Evolutionary conservation across 1,284 basidiomycete genomes (phyloP), one percentile per base, ranked within the genome.

Genomic region (Salmacisia buchloeana): DNA sequence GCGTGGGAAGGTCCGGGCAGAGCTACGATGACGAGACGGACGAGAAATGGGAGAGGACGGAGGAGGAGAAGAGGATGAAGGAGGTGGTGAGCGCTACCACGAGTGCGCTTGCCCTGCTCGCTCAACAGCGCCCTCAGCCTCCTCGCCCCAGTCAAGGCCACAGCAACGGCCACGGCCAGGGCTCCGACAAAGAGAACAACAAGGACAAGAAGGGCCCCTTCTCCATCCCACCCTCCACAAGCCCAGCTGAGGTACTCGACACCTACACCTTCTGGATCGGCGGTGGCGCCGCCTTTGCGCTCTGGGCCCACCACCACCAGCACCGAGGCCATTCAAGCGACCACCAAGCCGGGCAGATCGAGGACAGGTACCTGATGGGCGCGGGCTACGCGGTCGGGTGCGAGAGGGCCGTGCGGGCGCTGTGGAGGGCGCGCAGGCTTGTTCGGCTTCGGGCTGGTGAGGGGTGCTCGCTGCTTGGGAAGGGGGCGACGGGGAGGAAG

Each of bases 401-500:
- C 49, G 29, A 54, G 34, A 31, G 15, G 29, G 54, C 1, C 21
- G 56, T 18, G 2, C 3, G 10, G n/a, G 38, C 10, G 25, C 43
- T 78, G 80, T 41, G n/a, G n/a, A n/a, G n/a, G n/a, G n/a, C n/a
- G 80, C 78, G 9, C 12, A 27, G 23, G 21, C 18, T 27, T 10
- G 6, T n/a, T 49, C 15, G 45, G n/a, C 6, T 25, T 49, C 21
- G 25, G 25, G 45, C 23, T 25, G 45, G 27, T 13, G 18, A 13
- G n/a, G n/a, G n/a, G n/a, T n/a, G n/a, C n/a, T n/a, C n/a, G n/a
- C n/a, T n/a, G n/a, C n/a, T n/a, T n/a, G n/a, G n/a, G n/a, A n/a
- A n/a, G 79, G 80, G 23, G 75, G 78, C 41, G 62, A 34, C 61
- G 67, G 18, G 69, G 75, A 35, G 64, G 41, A 58, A 46, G 59